A percentile compares a stretch with the other conserved stretches of the same genome.
These are phyloP conservation scores for Potentilla sterilis DNA, from an alignment of 306 rosid genomes.

Conservation along the genomic window DNA sequence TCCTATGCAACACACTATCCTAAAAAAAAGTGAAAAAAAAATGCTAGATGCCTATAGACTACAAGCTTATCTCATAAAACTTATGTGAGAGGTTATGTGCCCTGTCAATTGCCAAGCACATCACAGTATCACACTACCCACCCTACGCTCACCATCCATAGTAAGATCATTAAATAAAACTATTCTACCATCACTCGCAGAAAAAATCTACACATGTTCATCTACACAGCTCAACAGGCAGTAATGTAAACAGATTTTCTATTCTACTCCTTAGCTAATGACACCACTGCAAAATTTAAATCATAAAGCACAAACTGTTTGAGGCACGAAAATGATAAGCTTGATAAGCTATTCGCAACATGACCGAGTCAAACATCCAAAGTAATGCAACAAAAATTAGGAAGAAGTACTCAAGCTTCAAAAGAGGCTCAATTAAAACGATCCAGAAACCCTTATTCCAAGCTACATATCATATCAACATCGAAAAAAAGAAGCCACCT, in stretches of 20 bases:
- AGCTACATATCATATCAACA: constrained; percentile 34
- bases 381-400: constrained; percentile 5
- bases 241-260: too few species aligned
- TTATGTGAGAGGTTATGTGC: background rate
- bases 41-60: background rate
- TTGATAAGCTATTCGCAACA: background rate
- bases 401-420: constrained; percentile 14
- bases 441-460: constrained; percentile 29
- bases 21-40: background rate
- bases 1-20: background rate
- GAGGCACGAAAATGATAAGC: constrained; percentile 4
- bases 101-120: background rate
- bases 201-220: background rate
- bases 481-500: background rate
- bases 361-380: constrained; percentile 3
- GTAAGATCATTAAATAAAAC: too few species aligned
- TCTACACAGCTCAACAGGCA: background rate
- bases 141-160: background rate
- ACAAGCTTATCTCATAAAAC: background rate
- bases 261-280: too few species aligned
- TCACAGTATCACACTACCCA: background rate
- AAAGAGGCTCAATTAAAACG: background rate
- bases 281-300: background rate
- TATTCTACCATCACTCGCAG: background rate
- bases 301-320: background rate